Evolutionary conservation across 352 stramenopile species (phyloP).

Genomic region (Phytophthora chlamydospora): DNA sequence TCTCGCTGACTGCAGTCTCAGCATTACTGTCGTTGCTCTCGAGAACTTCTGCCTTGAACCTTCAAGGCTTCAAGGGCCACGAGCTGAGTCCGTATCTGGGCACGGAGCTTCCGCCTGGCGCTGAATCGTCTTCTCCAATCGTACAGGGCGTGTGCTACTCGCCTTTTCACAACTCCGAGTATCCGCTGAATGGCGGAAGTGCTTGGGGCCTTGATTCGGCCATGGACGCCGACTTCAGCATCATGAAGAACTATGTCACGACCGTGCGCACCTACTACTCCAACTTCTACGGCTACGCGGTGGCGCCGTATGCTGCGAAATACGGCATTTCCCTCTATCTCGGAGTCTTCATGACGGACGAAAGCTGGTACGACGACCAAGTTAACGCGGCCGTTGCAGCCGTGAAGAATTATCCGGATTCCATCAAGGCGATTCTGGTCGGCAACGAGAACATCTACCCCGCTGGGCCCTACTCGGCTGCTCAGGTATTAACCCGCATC

Average conservation of each 20-base stretch:
- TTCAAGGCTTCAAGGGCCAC: conserved; percentile 24
- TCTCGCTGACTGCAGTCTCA: conserved; percentile 10
- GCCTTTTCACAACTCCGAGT: conserved; percentile 76
- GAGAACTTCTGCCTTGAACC: conserved; percentile 22
- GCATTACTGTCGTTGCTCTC: conserved; percentile 13
- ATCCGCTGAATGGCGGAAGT: conserved; percentile 54
- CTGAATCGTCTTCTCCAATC: conserved; percentile 24
- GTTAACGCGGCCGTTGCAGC: conserved; percentile 52
- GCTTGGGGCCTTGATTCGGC: conserved; percentile 44
- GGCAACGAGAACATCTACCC: conserved; percentile 80
- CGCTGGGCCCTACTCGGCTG: conserved; percentile 45
- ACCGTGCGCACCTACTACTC: conserved; percentile 84
- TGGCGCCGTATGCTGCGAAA: conserved; percentile 48
- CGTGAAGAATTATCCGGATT: conserved; percentile 55
- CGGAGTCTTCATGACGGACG: conserved; percentile 77
- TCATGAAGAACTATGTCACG: conserved; percentile 69
- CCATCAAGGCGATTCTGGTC: conserved; percentile 65
- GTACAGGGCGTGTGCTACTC: conserved; percentile 71
- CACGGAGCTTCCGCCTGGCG: conserved; percentile 8
- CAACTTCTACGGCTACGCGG: conserved; percentile 57
- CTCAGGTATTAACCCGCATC: conserved; percentile 46
- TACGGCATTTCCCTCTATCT: conserved; percentile 68
- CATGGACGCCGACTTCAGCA: conserved; percentile 70
- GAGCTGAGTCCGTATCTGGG: conserved; percentile 20
- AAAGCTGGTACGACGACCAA: conserved; percentile 65